Conservation (phyloP, 1,284 basidiomycete species). For the Boletus subluridellus region DNA sequence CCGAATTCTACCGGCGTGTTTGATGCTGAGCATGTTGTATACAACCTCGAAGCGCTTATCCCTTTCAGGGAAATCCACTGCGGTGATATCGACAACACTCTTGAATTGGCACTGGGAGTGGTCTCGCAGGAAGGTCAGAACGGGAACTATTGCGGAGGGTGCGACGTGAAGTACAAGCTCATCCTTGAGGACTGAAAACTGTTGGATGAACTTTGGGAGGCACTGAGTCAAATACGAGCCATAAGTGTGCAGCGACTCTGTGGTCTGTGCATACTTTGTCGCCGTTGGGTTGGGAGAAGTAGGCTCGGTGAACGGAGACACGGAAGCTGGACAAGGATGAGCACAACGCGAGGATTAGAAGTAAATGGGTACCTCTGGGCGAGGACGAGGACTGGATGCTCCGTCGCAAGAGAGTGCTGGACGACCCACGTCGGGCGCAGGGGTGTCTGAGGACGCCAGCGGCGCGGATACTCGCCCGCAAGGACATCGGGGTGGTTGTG, state of each 20-base stretch:
- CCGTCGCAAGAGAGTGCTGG: conserved; percentile 5
- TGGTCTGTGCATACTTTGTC: conserved; percentile 63
- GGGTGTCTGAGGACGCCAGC: conserved; percentile 38
- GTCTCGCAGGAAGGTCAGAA: conserved; percentile 92
- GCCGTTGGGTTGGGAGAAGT: conserved; percentile 83
- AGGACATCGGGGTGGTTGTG: conserved; percentile 40
- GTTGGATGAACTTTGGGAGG: conserved; percentile 92
- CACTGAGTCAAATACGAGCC: conserved; percentile 89
- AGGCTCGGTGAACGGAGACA: conserved; percentile 80
- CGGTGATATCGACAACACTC: conserved; percentile 88
- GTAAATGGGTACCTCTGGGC: conserved; percentile 38
- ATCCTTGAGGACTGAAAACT: conserved; percentile 97
- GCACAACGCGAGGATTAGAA: background rate
- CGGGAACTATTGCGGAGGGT: conserved; percentile 80
- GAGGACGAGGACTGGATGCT: conserved; percentile 25
- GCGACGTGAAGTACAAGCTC: conserved; percentile 90
- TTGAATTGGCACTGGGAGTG: conserved; percentile 97
- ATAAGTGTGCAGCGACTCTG: conserved; percentile 79
- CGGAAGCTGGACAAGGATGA: conserved; percentile 48
- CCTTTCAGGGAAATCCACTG: conserved; percentile 92
- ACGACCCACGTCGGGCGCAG: conserved; percentile 19
- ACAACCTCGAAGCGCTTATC: conserved; percentile 96
- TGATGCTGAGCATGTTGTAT: conserved; percentile 89
- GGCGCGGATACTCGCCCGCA: conserved; percentile 47
- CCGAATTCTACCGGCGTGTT: conserved; percentile 75